Percentiles rank a stretch among this genome's conserved stretches.
phyloP scores from a whole-genome alignment of 2,329 filamentous ascomycete genomes.

The Fusarium abutilonis region DNA sequence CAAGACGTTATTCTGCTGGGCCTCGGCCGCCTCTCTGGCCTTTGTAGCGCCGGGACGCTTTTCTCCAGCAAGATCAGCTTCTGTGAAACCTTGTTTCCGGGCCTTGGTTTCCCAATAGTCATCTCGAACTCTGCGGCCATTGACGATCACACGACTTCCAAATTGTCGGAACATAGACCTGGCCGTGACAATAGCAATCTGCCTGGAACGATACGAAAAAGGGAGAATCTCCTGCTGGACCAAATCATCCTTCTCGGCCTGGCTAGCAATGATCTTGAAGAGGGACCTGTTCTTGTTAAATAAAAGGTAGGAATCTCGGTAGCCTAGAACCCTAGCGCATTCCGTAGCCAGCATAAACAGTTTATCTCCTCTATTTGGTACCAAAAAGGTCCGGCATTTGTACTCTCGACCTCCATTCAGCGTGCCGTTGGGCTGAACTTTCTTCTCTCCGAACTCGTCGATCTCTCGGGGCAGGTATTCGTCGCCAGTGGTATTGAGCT shows the following conservation, averaged over 20 bases:
- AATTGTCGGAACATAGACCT: slow-evolving; percentile 99
- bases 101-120: slow-evolving; percentile 99
- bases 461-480: slow-evolving; percentile 95
- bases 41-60: slow-evolving; percentile 94
- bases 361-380: slow-evolving; percentile 90
- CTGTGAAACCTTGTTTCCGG: slow-evolving; percentile 96
- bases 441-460: slow-evolving; percentile 93
- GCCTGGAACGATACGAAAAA: slow-evolving; percentile 96
- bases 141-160: slow-evolving; percentile 90
- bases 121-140: slow-evolving; percentile 90
- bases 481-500: slow-evolving; percentile 86
- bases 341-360: slow-evolving; percentile 99
- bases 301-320: slow-evolving; percentile 95
- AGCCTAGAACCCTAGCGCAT: slow-evolving; percentile 91
- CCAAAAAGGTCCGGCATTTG: slow-evolving; percentile 90
- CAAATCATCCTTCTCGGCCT: slow-evolving; percentile 94
- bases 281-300: slow-evolving; percentile 99
- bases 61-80: slow-evolving; percentile 94
- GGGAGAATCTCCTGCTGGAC: slow-evolving; percentile 95
- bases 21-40: slow-evolving; percentile 82
- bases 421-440: slow-evolving; percentile 85
- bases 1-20: slow-evolving; percentile 65
- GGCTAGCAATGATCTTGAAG: slow-evolving; percentile 96
- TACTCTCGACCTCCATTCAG: slow-evolving; percentile 86
- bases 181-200: slow-evolving; percentile 97